phyloP scores from a whole-genome alignment of 2,329 filamentous ascomycete genomes.

The Xylariaceae sp. region DNA sequence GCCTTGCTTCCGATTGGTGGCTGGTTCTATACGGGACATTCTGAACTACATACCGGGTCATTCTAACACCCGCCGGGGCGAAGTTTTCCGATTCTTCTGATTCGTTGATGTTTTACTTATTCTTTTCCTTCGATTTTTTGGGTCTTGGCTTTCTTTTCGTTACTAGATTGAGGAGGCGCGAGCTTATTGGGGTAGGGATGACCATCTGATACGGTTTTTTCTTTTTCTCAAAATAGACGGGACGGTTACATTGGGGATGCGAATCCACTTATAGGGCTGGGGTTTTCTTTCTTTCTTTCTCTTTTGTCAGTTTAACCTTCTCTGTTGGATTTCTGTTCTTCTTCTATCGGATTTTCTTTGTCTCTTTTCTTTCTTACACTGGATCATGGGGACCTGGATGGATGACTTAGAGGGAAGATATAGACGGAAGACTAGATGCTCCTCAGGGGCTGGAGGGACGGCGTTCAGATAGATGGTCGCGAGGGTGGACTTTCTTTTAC shows the following conservation, averaged over 20 bases:
- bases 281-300: background rate
- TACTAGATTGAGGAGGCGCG: too few relatives aligned
- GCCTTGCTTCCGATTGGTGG: background rate
- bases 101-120: background rate
- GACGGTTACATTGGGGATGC: background rate
- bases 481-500: too few relatives aligned
- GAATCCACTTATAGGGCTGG: background rate
- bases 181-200: background rate
- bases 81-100: background rate
- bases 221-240: background rate
- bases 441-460: too few relatives aligned
- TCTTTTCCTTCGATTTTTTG: background rate
- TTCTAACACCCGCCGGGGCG: background rate
- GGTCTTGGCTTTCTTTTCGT: background rate
- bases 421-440: too few relatives aligned
- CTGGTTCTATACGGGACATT: background rate
- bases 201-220: conserved; percentile 6
- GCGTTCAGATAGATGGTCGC: too few relatives aligned
- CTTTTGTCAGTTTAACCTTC: background rate
- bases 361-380: too few relatives aligned
- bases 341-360: too few relatives aligned
- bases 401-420: too few relatives aligned
- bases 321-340: background rate
- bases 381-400: too few relatives aligned
- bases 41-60: background rate